These are phyloP conservation scores for Talaromyces funiculosus DNA, from an alignment of 2,329 filamentous ascomycete genomes.

Conservation along the genomic window DNA sequence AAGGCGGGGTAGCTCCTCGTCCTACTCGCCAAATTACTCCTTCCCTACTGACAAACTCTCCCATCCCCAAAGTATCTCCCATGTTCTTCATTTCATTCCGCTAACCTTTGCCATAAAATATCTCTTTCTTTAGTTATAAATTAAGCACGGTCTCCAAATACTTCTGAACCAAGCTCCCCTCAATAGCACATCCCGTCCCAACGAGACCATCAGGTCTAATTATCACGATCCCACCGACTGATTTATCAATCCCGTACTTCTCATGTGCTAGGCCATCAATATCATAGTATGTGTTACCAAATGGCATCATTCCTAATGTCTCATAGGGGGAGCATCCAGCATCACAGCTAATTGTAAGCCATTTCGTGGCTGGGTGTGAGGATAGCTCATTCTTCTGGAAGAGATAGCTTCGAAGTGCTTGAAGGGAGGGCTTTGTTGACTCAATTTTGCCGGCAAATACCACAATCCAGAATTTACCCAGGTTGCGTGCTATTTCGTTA, in stretches of 20 bases:
- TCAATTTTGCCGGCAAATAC: slow-evolving; percentile 3
- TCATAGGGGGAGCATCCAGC: slow-evolving; percentile 31
- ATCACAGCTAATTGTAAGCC: slow-evolving; percentile 23
- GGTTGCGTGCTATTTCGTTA: slow-evolving; percentile 19
- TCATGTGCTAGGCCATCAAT: slow-evolving; percentile 25
- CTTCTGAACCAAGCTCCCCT: not conserved
- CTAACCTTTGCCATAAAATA: not conserved
- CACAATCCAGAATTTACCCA: slow-evolving; percentile 22
- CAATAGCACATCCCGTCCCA: not conserved
- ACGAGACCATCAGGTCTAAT: not conserved
- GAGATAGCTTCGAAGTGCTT: not conserved
- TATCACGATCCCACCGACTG: not conserved
- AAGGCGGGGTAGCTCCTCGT: not conserved
- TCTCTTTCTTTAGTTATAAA: not conserved
- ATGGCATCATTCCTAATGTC: slow-evolving; percentile 27
- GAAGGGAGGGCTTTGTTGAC: not conserved
- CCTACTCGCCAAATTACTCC: not conserved
- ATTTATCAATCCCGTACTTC: slow-evolving; percentile 21
- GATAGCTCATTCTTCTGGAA: not conserved
- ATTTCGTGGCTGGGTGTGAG: slow-evolving; percentile 16
- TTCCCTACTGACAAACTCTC: not conserved
- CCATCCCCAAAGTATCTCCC: no score
- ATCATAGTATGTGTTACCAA: slow-evolving; percentile 36
- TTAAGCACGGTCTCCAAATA: not conserved
- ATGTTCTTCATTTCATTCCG: no score